A percentile compares a stretch with the other conserved stretches of the same genome.
phyloP scores from a whole-genome alignment of 805 yeast genomes.

The Kurtzmaniella cleridarum region DNA sequence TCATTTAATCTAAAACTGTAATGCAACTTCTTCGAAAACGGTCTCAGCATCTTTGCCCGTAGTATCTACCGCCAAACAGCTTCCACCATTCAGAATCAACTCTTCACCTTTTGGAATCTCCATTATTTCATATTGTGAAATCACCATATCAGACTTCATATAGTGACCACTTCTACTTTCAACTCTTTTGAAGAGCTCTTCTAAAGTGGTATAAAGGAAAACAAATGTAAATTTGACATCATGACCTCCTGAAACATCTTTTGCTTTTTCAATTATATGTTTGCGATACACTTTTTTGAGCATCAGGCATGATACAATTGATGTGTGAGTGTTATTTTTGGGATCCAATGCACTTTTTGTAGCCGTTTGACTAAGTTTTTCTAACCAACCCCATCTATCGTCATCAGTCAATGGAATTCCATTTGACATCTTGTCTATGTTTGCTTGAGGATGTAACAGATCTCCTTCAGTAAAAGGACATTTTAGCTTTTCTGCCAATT shows the following conservation, averaged over 20 bases:
- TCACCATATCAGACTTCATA: constrained; percentile 83
- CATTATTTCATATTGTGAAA: constrained; percentile 69
- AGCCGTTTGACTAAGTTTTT: constrained; percentile 39
- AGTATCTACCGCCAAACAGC: constrained; percentile 30
- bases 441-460: constrained; percentile 60
- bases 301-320: constrained; percentile 80
- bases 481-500: constrained; percentile 39
- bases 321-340: constrained; percentile 15
- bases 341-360: constrained; percentile 30
- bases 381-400: constrained; percentile 91
- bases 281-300: constrained; percentile 73
- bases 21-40: background rate
- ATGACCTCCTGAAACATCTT: constrained; percentile 9
- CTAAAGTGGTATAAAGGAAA: constrained; percentile 60
- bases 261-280: constrained; percentile 39
- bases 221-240: constrained; percentile 50
- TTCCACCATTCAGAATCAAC: constrained; percentile 32
- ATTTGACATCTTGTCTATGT: constrained; percentile 75
- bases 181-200: constrained; percentile 59
- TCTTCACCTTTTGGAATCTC: constrained; percentile 56
- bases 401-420: constrained; percentile 83
- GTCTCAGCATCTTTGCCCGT: constrained; percentile 22
- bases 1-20: no score
- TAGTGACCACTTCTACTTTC: constrained; percentile 66
- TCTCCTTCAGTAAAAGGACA: constrained; percentile 84